A percentile compares a stretch with the other conserved stretches of the same genome.
Conservation (phyloP, 1,284 basidiomycete genomes). For the Caloboletus firmus region DNA sequence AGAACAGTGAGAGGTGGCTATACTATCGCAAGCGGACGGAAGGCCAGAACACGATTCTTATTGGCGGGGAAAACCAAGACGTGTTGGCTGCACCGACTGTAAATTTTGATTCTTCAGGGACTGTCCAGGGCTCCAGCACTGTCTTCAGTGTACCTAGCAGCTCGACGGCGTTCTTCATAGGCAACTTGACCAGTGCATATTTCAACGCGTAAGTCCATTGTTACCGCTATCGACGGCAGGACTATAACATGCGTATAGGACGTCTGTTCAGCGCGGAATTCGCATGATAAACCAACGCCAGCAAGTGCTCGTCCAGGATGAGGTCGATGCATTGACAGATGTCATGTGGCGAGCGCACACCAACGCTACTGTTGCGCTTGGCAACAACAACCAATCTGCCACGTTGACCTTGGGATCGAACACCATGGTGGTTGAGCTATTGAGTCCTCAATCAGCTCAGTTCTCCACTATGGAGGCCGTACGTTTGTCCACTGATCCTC, state of each 20-base stretch:
- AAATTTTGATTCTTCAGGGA: slow-evolving; percentile 57
- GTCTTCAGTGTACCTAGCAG: slow-evolving; percentile 57
- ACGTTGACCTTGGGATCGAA: slow-evolving; percentile 50
- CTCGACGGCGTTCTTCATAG: slow-evolving; percentile 84
- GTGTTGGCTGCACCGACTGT: slow-evolving; percentile 68
- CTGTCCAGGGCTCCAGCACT: slow-evolving; percentile 79
- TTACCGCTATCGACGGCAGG: slow-evolving; percentile 9
- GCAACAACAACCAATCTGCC: slow-evolving; percentile 55
- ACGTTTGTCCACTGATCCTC: slow-evolving; percentile 62
- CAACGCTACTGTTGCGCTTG: slow-evolving; percentile 65
- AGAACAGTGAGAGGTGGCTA: slow-evolving; percentile 74
- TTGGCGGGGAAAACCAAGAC: slow-evolving; percentile 80
- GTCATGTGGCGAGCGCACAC: slow-evolving; percentile 97
- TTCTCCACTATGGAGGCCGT: slow-evolving; percentile 51
- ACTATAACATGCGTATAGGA: slow-evolving; percentile 32
- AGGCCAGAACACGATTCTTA: slow-evolving; percentile 93
- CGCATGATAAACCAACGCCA: slow-evolving; percentile 84
- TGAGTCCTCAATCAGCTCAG: slow-evolving; percentile 58
- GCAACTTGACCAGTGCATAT: slow-evolving; percentile 83
- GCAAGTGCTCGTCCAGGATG: slow-evolving; percentile 92
- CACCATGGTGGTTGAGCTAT: slow-evolving; percentile 48
- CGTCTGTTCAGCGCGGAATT: slow-evolving; percentile 82
- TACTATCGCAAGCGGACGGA: slow-evolving; percentile 97
- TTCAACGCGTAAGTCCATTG: slow-evolving; percentile 60
- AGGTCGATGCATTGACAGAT: slow-evolving; percentile 59